Percentiles rank a stretch among this genome's conserved stretches.
Evolutionary conservation across 2,329 filamentous ascomycete species (phyloP).

Genomic region (Ascochyta clinopodiicola): DNA sequence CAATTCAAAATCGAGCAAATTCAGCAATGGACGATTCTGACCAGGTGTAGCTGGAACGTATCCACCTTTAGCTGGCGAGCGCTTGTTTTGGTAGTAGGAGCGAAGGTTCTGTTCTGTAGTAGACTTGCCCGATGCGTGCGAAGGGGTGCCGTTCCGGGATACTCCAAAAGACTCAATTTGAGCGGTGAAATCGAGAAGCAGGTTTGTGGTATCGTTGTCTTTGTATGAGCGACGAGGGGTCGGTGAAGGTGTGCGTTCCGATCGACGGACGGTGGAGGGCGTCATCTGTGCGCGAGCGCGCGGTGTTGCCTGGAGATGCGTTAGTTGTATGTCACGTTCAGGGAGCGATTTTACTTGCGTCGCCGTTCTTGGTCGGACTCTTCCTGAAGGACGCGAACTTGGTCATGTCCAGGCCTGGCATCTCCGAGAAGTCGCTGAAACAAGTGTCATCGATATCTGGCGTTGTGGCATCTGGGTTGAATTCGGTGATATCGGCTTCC

Average conservation of each 20-base stretch:
- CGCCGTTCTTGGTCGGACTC: slow-evolving; percentile 36
- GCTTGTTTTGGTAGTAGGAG: slow-evolving; percentile 42
- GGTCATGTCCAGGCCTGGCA: slow-evolving; percentile 78
- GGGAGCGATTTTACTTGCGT: slow-evolving; percentile 19
- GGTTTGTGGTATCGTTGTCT: slow-evolving; percentile 71
- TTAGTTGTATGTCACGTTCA: not conserved
- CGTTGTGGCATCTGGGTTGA: slow-evolving; percentile 40
- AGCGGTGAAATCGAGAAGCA: slow-evolving; percentile 88
- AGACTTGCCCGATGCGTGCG: slow-evolving; percentile 54
- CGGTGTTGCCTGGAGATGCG: slow-evolving; percentile 37
- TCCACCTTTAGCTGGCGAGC: slow-evolving; percentile 41
- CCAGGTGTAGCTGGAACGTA: slow-evolving; percentile 40
- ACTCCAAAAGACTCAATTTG: slow-evolving; percentile 66
- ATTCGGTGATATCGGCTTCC: slow-evolving; percentile 39
- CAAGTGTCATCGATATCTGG: slow-evolving; percentile 69
- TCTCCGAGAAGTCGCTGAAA: slow-evolving; percentile 87
- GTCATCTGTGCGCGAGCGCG: slow-evolving; percentile 52
- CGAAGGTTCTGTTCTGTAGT: slow-evolving; percentile 59
- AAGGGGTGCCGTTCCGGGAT: slow-evolving; percentile 48
- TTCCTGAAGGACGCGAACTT: slow-evolving; percentile 77
- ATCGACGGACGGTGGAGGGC: slow-evolving; percentile 57
- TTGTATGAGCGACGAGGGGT: slow-evolving; percentile 60
- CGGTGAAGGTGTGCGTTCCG: slow-evolving; percentile 55
- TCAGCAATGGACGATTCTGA: slow-evolving; percentile 42
- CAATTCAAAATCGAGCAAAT: slow-evolving; percentile 81